Conservation (phyloP, 306 rosid species). For the Cucurbita argyrosperma region DNA sequence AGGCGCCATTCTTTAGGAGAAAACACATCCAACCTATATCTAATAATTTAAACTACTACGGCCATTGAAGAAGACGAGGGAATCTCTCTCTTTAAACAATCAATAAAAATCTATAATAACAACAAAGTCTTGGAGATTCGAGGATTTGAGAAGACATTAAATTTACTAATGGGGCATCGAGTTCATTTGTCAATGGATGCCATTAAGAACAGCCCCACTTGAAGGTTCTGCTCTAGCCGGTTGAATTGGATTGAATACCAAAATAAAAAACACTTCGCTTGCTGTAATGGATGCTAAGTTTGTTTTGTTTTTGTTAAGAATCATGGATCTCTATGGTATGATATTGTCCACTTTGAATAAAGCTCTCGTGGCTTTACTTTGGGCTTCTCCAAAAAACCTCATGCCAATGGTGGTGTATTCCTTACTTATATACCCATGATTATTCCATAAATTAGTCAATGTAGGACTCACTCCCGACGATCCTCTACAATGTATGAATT, state of each 20-base stretch:
- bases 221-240: not conserved
- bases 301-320: no score
- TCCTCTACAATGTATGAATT: no score
- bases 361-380: no score
- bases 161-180: constrained; percentile 22
- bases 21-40: constrained; percentile 12
- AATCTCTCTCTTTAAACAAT: constrained; percentile 11
- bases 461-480: no score
- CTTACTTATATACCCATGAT: no score
- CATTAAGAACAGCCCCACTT: constrained; percentile 9
- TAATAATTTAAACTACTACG: not conserved
- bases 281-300: not conserved
- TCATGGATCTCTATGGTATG: no score
- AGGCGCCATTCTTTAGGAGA: constrained; percentile 22
- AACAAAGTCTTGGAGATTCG: constrained; percentile 19
- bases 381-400: no score
- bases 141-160: constrained; percentile 6
- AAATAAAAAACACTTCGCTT: not conserved
- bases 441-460: no score
- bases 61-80: constrained; percentile 5
- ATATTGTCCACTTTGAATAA: no score
- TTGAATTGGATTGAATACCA: not conserved
- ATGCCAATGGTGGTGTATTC: no score
- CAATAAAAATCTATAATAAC: not conserved
- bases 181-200: constrained; percentile 20